Conservation (phyloP, 1,284 basidiomycete species). For the Marasmius sp. region DNA sequence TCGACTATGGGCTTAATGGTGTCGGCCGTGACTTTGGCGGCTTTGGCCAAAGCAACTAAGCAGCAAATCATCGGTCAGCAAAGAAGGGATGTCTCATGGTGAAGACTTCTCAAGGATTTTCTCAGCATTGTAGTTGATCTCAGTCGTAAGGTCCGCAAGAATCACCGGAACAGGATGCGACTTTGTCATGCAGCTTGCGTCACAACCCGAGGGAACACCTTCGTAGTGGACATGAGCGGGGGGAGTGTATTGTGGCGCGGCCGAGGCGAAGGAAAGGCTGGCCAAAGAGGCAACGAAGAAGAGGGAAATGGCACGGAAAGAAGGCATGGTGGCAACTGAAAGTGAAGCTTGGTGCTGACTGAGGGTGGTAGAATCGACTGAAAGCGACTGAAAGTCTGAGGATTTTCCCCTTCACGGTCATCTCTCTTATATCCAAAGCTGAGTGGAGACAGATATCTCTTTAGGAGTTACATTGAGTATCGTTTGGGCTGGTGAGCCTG, state of each 20-base stretch:
- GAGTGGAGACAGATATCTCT: too few relatives aligned
- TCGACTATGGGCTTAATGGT: not conserved
- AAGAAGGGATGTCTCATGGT: not conserved
- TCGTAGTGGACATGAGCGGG: too few relatives aligned
- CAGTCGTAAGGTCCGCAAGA: too few relatives aligned
- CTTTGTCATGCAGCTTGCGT: not conserved
- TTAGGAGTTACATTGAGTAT: too few relatives aligned
- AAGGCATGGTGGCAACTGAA: not conserved
- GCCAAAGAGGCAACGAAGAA: not conserved
- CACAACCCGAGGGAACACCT: not conserved
- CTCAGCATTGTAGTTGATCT: not conserved
- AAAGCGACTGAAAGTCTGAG: too few relatives aligned
- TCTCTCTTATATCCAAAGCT: too few relatives aligned
- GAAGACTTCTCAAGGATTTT: not conserved
- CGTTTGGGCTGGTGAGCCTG: too few relatives aligned
- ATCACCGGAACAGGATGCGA: too few relatives aligned
- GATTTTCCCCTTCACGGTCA: too few relatives aligned
- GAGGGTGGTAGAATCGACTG: too few relatives aligned
- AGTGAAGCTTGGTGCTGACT: too few relatives aligned
- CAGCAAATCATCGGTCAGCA: not conserved
- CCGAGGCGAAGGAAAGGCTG: not conserved
- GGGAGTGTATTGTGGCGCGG: not conserved
- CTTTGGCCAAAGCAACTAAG: too few relatives aligned
- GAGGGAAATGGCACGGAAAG: not conserved
- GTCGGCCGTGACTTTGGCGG: not conserved